Conservation (phyloP, 495 filamentous ascomycete species). For the Penicillium cosmopolitanum region DNA sequence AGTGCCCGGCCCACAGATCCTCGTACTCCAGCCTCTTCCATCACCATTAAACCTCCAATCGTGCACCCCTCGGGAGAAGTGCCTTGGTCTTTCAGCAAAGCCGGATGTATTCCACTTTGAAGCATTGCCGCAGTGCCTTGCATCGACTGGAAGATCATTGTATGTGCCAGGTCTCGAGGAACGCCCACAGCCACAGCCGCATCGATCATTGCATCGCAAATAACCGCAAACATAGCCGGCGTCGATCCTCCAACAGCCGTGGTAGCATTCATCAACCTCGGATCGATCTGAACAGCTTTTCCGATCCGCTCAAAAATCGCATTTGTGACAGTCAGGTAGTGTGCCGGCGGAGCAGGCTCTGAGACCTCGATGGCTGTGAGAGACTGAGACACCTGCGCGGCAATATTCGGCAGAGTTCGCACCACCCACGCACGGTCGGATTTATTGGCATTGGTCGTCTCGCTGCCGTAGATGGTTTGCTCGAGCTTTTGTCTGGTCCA, state of each 20-base stretch:
- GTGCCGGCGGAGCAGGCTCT: constrained; percentile 27
- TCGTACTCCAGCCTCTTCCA: constrained; percentile 48
- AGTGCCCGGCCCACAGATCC: constrained; percentile 43
- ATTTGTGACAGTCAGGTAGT: constrained; percentile 30
- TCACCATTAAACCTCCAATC: constrained; percentile 48
- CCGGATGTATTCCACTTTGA: constrained; percentile 43
- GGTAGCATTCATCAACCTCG: constrained; percentile 40
- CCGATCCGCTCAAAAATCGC: constrained; percentile 47
- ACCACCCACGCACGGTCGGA: constrained; percentile 31
- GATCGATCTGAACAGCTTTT: constrained; percentile 32
- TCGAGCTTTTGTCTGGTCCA: constrained; percentile 40
- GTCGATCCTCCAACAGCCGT: constrained; percentile 46
- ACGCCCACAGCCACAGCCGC: constrained; percentile 49
- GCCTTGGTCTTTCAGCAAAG: constrained; percentile 42
- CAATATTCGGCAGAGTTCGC: constrained; percentile 45
- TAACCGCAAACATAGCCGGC: constrained; percentile 48
- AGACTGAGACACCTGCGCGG: constrained; percentile 40
- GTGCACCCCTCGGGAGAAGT: constrained; percentile 49
- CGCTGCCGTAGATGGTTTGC: constrained; percentile 31
- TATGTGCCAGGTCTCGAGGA: constrained; percentile 41
- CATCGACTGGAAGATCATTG: constrained; percentile 46
- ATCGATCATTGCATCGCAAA: constrained; percentile 48
- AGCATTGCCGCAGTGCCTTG: constrained; percentile 43
- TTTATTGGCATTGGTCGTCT: constrained; percentile 16
- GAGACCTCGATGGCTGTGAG: constrained; percentile 42